Conservation (phyloP, 345 rosid species). For the Euphorbia pulcherrima region DNA sequence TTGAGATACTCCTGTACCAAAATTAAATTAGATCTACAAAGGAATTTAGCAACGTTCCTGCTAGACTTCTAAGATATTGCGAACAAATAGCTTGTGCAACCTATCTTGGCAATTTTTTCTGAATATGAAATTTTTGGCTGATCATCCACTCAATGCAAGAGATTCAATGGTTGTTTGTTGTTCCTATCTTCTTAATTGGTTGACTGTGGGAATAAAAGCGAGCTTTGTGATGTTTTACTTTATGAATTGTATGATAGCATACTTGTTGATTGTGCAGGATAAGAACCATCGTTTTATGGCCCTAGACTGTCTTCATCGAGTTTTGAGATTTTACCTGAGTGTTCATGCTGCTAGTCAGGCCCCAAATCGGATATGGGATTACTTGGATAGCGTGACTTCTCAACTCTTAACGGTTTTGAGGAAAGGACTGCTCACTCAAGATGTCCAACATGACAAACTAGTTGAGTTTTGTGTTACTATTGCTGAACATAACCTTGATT, state of each 20-base stretch:
- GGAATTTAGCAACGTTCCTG: not conserved
- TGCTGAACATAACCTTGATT: constrained; percentile 98
- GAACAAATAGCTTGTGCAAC: not conserved
- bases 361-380: constrained; percentile 95
- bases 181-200: not conserved
- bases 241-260: constrained; percentile 6
- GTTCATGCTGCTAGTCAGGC: constrained; percentile 92
- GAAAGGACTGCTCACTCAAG: constrained; percentile 95
- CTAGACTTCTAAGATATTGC: not conserved
- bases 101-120: not conserved
- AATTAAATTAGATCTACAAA: not conserved
- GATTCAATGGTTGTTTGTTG: not conserved
- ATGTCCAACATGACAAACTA: constrained; percentile 94
- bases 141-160: not conserved
- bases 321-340: constrained; percentile 91
- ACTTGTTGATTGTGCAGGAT: constrained; percentile 55
- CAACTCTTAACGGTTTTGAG: constrained; percentile 81
- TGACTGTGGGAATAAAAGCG: not conserved
- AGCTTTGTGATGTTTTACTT: not conserved
- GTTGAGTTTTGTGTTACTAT: constrained; percentile 96
- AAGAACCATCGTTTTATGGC: constrained; percentile 98
- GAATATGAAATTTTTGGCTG: not conserved
- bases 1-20: not conserved
- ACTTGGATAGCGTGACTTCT: constrained; percentile 93
- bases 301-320: constrained; percentile 93